phyloP scores from a whole-genome alignment of 495 filamentous ascomycete genomes.

The Ascodesmis nigricans region DNA sequence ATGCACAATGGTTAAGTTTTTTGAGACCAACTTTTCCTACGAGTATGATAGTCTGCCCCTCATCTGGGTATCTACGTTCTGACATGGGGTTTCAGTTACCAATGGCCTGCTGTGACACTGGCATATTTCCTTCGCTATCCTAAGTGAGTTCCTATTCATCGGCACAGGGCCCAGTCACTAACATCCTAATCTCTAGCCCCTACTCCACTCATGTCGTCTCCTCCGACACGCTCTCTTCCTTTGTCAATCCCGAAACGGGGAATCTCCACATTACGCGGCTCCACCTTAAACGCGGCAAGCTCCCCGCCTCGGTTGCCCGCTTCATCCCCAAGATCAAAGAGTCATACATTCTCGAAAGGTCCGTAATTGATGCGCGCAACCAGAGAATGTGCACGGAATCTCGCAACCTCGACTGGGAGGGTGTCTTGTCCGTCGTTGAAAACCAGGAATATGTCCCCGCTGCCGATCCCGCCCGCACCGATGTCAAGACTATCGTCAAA shows the following conservation, averaged over 20 bases:
- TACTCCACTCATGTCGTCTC: constrained; percentile 88
- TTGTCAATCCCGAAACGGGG: constrained; percentile 56
- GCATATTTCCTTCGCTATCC: constrained; percentile 99
- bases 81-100: constrained; percentile 10
- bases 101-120: constrained; percentile 49
- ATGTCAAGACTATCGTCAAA: constrained; percentile 63
- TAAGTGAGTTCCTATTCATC: constrained; percentile 28
- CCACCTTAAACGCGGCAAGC: constrained; percentile 79
- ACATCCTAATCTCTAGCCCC: constrained; percentile 25
- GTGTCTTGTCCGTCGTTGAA: constrained; percentile 80
- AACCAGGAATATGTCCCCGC: constrained; percentile 43
- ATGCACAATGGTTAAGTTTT: constrained; percentile 62
- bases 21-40: constrained; percentile 72
- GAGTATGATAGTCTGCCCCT: constrained; percentile 60
- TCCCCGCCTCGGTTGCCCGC: constrained; percentile 49
- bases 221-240: constrained; percentile 79
- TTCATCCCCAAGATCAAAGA: constrained; percentile 41
- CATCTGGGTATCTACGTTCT: background rate
- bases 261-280: constrained; percentile 72
- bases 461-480: constrained; percentile 37
- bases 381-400: constrained; percentile 77
- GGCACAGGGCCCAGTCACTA: constrained; percentile 2
- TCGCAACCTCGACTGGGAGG: constrained; percentile 71
- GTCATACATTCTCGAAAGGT: constrained; percentile 80
- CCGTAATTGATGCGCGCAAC: constrained; percentile 67